Evolutionary conservation across 1,284 basidiomycete species (phyloP).

Genomic region (Ganoderma leucocontextum): DNA sequence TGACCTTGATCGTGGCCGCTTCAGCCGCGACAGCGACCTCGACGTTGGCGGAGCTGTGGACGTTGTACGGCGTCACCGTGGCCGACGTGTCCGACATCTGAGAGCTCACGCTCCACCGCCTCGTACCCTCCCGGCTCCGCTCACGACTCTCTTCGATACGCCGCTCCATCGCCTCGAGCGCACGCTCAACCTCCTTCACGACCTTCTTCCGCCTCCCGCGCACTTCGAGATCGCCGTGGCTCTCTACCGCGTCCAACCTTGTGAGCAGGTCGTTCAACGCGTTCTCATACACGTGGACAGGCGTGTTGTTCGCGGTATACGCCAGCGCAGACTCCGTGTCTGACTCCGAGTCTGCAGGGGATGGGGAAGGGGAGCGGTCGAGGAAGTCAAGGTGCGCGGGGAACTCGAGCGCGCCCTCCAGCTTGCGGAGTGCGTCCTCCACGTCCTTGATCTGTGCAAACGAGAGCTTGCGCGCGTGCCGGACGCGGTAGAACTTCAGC

Average conservation of each 20-base stretch:
- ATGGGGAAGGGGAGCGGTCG: conserved; percentile 15
- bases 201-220: conserved; percentile 64
- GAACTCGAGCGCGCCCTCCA: conserved; percentile 43
- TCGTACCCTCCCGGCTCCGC: conserved; percentile 29
- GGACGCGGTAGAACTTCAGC: conserved; percentile 30
- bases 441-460: conserved; percentile 39
- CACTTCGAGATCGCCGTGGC: conserved; percentile 64
- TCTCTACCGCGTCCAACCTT: conserved; percentile 72
- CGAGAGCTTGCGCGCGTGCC: conserved; percentile 35
- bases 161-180: conserved; percentile 55
- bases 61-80: not conserved
- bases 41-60: not conserved
- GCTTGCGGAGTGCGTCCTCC: conserved; percentile 39
- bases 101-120: conserved; percentile 15
- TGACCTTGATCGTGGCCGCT: not conserved
- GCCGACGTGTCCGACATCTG: not conserved
- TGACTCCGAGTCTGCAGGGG: conserved; percentile 16
- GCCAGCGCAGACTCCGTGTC: conserved; percentile 34
- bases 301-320: conserved; percentile 55
- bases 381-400: conserved; percentile 45
- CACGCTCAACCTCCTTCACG: conserved; percentile 69
- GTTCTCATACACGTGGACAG: conserved; percentile 59
- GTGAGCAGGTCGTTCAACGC: conserved; percentile 67
- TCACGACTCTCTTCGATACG: conserved; percentile 45
- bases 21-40: not conserved